Evolutionary conservation across 129 eudicot genomes (phyloP), one percentile per base, ranked within the genome.

Genomic region (Dittrichia graveolens): DNA sequence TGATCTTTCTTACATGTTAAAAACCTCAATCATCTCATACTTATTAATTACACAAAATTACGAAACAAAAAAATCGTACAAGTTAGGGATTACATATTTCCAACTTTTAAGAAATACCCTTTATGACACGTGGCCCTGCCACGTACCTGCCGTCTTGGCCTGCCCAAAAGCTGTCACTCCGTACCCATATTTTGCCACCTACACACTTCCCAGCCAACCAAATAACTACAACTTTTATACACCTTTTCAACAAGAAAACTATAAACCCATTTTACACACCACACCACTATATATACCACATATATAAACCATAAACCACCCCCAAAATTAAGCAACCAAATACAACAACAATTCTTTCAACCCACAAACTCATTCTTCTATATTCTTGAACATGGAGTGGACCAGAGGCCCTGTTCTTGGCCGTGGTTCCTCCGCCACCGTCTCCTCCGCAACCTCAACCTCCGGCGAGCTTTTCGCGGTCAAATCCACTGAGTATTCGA

Each of bases 401-500:
- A 82, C 81, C n/a, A 84, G 93, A 81, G 96, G 96, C 68, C 75
- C 44, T 24, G 41, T 77, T 59, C 82, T 91, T 64, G 97, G 97
- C 80, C 92, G 80, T 39, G 97, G 97, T 40, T 78, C 96, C 77
- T 49, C 96, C 68, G 97, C 92, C 69, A 75, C 84, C 40, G 96
- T 91, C 67, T 82, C 87, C n/a, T 1, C 77, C 39, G 92, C 97
- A 46, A 80, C 88, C 38, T 61, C 80, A 35, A 47, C 62, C 7
- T 72, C 84, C 60, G 90, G 88, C 2, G 81, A 84, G 9, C 4
- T 80, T 13, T 79, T 88, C 1, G 96, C 95, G 0, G 96, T 88
- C 16, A 91, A 91, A 71, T 86, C 96, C 0, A 67, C 57, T 5
- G 85, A 84, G 54, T 61, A 84, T 1, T 63, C 77, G 0, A 76